Evolutionary conservation across 1,284 basidiomycete species (phyloP).

Genomic region (Sutorius eximius): DNA sequence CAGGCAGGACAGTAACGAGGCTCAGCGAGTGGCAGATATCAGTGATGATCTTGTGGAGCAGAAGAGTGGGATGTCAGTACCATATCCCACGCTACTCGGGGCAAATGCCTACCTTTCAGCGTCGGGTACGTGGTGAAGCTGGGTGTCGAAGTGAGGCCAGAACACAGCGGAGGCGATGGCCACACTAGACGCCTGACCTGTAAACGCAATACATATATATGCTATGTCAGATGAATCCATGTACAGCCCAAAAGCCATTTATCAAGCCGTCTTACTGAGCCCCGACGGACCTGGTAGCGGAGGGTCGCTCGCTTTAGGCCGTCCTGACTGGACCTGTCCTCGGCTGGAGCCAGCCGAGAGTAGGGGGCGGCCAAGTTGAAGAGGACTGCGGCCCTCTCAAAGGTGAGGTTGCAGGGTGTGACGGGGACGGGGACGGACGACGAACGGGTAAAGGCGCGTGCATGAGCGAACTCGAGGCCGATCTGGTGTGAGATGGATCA

Average conservation of each 20-base stretch:
- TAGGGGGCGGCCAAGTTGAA: constrained; percentile 86
- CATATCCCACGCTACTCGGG: no score
- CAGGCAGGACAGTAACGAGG: constrained; percentile 40
- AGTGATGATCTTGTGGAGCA: constrained; percentile 7
- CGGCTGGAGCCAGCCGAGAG: constrained; percentile 65
- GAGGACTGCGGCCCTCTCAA: constrained; percentile 74
- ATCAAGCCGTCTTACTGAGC: no score
- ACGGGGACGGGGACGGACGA: constrained; percentile 50
- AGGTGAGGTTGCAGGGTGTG: constrained; percentile 70
- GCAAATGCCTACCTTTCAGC: constrained; percentile 4
- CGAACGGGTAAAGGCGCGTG: constrained; percentile 58
- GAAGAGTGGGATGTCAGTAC: not conserved
- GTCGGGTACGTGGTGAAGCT: constrained; percentile 10
- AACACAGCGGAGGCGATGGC: no score
- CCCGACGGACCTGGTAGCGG: constrained; percentile 64
- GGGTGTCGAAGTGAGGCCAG: constrained; percentile 18
- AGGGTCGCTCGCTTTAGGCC: constrained; percentile 76
- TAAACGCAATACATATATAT: no score
- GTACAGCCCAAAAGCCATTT: no score
- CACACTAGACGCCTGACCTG: no score
- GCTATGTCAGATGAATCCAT: no score
- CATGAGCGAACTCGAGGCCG: constrained; percentile 73
- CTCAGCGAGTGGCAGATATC: constrained; percentile 17
- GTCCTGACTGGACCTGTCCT: constrained; percentile 70
- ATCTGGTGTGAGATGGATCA: constrained; percentile 53